Evolutionary conservation across 163 green algal genomes (phyloP).

Genomic region (Chloroidium sp.): DNA sequence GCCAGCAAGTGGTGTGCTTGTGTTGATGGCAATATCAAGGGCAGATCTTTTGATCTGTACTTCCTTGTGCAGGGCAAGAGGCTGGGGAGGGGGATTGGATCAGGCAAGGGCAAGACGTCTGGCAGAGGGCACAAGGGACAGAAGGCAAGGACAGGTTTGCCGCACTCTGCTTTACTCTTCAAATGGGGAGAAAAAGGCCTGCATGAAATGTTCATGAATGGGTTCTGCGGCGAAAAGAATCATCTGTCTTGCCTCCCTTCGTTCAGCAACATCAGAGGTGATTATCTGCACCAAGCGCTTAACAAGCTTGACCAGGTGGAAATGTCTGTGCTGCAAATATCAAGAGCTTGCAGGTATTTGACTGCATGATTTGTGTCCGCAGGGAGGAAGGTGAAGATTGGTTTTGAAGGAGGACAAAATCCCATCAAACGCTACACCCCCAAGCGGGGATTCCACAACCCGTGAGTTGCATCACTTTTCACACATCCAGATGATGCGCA

Average conservation of each 20-base stretch:
- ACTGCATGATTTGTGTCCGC: neutral
- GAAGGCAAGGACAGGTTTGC: slow-evolving; percentile 45
- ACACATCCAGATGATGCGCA: too few species aligned
- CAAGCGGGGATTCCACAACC: slow-evolving; percentile 67
- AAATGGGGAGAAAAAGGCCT: too few species aligned
- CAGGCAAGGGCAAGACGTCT: slow-evolving; percentile 68
- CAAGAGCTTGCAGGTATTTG: too few species aligned
- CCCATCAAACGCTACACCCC: slow-evolving; percentile 51
- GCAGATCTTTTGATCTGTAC: neutral
- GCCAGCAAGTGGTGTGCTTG: too few species aligned
- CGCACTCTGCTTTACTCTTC: neutral
- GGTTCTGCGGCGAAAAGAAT: neutral
- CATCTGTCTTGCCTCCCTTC: neutral
- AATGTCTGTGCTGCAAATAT: too few species aligned
- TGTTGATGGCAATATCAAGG: too few species aligned
- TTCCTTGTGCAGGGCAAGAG: slow-evolving; percentile 29
- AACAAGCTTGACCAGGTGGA: too few species aligned
- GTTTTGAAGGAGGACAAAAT: slow-evolving; percentile 79
- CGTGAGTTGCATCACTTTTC: slow-evolving; percentile 12
- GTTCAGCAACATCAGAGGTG: too few species aligned
- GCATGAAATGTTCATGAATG: neutral
- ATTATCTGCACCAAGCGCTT: too few species aligned
- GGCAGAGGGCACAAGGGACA: slow-evolving; percentile 82
- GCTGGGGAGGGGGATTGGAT: slow-evolving; percentile 69
- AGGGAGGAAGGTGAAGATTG: slow-evolving; percentile 34